Conservation (phyloP, 208 protist species). For the Leishmania aethiopica region DNA sequence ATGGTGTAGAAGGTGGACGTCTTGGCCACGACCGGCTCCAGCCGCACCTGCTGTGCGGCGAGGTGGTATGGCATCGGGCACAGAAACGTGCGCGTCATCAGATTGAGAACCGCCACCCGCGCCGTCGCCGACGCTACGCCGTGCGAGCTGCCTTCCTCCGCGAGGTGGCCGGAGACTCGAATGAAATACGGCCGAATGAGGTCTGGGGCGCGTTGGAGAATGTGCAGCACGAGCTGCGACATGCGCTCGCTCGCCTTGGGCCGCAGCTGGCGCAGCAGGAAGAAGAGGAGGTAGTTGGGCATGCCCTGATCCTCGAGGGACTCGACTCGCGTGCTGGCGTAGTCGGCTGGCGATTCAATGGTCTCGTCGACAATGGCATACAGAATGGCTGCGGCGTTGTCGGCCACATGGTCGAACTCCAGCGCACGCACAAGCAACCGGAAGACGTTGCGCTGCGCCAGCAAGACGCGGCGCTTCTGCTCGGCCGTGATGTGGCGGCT, state of each 20-base stretch:
- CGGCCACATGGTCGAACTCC: slow-evolving; percentile 62
- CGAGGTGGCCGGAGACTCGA: slow-evolving; percentile 79
- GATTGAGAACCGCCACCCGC: slow-evolving; percentile 70
- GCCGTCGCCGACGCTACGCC: slow-evolving; percentile 65
- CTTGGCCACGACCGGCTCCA: slow-evolving; percentile 61
- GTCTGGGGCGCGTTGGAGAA: slow-evolving; percentile 78
- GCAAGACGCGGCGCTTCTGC: slow-evolving; percentile 65
- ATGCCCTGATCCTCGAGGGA: slow-evolving; percentile 77
- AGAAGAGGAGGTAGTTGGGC: slow-evolving; percentile 91
- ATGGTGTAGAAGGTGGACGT: slow-evolving; percentile 80
- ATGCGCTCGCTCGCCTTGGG: slow-evolving; percentile 67
- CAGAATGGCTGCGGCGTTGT: slow-evolving; percentile 62
- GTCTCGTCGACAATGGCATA: slow-evolving; percentile 71
- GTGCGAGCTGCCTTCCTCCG: slow-evolving; percentile 56
- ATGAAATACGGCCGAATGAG: slow-evolving; percentile 89
- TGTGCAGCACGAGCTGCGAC: slow-evolving; percentile 67
- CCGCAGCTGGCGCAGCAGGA: slow-evolving; percentile 81
- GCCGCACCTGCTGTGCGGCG: slow-evolving; percentile 42
- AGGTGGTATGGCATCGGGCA: slow-evolving; percentile 89
- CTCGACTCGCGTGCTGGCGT: slow-evolving; percentile 73
- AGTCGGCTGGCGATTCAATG: slow-evolving; percentile 82
- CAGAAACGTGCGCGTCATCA: slow-evolving; percentile 84
- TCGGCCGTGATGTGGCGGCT: slow-evolving; percentile 43
- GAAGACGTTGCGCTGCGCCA: slow-evolving; percentile 83
- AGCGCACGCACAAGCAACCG: slow-evolving; percentile 84